These are phyloP conservation scores for Hanseniaspora taiwanica DNA, from an alignment of 805 yeast genomes.

Conservation along the genomic window DNA sequence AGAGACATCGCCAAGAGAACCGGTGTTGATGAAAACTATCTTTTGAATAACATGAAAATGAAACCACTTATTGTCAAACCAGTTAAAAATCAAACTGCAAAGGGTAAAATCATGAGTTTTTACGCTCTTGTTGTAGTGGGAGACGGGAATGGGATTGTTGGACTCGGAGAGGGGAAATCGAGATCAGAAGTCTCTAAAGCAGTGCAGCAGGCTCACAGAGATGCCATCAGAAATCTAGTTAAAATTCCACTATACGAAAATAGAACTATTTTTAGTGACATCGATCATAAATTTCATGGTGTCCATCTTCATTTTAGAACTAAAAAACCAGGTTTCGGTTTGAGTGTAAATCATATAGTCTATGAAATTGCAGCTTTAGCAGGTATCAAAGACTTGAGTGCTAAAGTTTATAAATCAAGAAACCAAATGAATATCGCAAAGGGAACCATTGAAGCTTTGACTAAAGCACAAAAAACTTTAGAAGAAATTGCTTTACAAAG, in stretches of 20 bases:
- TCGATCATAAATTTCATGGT: slow-evolving; percentile 77
- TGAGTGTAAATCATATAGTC: slow-evolving; percentile 80
- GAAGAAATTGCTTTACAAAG: slow-evolving; percentile 83
- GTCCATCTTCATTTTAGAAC: slow-evolving; percentile 69
- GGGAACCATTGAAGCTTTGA: slow-evolving; percentile 74
- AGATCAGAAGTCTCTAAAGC: slow-evolving; percentile 65
- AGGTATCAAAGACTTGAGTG: slow-evolving; percentile 87
- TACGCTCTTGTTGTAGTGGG: slow-evolving; percentile 86
- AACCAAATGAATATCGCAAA: slow-evolving; percentile 91
- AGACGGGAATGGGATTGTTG: slow-evolving; percentile 85
- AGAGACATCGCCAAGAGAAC: slow-evolving; percentile 34
- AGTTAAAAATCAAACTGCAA: slow-evolving; percentile 83
- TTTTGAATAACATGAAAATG: slow-evolving; percentile 40
- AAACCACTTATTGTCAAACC: slow-evolving; percentile 62
- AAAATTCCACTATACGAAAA: slow-evolving; percentile 80
- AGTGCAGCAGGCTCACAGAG: slow-evolving; percentile 76
- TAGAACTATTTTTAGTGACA: slow-evolving; percentile 78
- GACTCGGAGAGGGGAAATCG: slow-evolving; percentile 91
- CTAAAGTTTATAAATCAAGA: slow-evolving; percentile 83
- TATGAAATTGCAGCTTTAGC: slow-evolving; percentile 86
- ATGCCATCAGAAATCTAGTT: slow-evolving; percentile 75
- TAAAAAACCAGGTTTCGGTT: slow-evolving; percentile 87
- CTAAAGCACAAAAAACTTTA: slow-evolving; percentile 57
- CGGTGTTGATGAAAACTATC: slow-evolving; percentile 50
- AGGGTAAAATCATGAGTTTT: slow-evolving; percentile 76